Conservation (phyloP, 805 yeast genomes). For the Schizosaccharomyces pombe region DNA sequence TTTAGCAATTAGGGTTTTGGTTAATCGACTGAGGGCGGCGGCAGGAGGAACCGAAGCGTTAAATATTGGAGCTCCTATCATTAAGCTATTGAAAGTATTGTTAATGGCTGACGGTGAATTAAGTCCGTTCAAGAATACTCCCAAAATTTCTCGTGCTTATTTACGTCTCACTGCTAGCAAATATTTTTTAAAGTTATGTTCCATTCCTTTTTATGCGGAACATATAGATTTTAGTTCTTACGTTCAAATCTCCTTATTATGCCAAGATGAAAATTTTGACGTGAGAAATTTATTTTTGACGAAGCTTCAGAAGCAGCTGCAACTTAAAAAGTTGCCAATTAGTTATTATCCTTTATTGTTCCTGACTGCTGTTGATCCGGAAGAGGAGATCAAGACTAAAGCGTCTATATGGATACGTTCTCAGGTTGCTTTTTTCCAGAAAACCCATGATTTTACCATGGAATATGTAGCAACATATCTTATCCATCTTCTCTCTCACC, state of each 20-base stretch:
- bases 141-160: not conserved
- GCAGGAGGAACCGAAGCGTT: not conserved
- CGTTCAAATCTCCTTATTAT: slow-evolving; percentile 24
- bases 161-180: not conserved
- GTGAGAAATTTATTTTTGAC: slow-evolving; percentile 33
- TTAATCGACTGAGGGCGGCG: not conserved
- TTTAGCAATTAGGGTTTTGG: not conserved
- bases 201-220: not conserved
- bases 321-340: slow-evolving; percentile 32
- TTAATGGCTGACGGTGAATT: not conserved
- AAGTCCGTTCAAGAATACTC: not conserved
- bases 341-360: slow-evolving; percentile 44
- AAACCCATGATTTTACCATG: slow-evolving; percentile 24
- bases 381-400: slow-evolving; percentile 23
- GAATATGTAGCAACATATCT: slow-evolving; percentile 48
- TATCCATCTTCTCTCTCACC: slow-evolving; percentile 50
- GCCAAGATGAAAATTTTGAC: slow-evolving; percentile 40
- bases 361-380: slow-evolving; percentile 59
- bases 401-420: slow-evolving; percentile 52
- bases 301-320: slow-evolving; percentile 28
- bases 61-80: not conserved
- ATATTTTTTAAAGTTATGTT: not conserved
- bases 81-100: not conserved
- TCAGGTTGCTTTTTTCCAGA: slow-evolving; percentile 14
- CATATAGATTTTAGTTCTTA: not conserved